Base-by-base conservation (phyloP, 2,329 filamentous ascomycete genomes). In the Uncinocarpus reesii region DNA sequence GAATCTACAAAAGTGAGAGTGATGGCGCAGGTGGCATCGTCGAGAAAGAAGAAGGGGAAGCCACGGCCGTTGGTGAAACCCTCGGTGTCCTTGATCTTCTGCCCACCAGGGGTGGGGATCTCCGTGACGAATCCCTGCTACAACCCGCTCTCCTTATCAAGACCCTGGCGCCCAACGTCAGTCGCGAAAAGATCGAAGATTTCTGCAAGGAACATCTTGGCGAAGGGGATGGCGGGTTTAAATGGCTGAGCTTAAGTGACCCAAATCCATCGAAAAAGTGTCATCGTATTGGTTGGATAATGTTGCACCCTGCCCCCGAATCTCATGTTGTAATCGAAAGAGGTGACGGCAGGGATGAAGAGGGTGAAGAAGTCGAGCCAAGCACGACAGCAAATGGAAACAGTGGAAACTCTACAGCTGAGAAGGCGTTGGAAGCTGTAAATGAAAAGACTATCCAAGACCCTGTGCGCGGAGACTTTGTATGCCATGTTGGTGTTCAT, bases 391-490 rank as follows among this genome's bases (percentile, higher is more conserved):
- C 59, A 1, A 65, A 67, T 44, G 60, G 61, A n/a, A 59, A 59
- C 15, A 55, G 47, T 20, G 60, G 56, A 16, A 45, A 61, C 18
- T 66, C 63, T 28, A 84, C 83, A 1, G 87, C 88, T 0, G 85
- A 95, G 38, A 90, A 85, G 60, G 90, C 90, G 1, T 76, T 95
- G 0, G 87, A 92, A 53, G 86, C 88, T n/a, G 83, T 98, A 58
- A 96, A 98, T 60, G 87, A 89, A 57, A 96, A 98, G 72, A 95
- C 88, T 0, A 94, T 98, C 53, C 87, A 94, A 60, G 92, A 98
- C 61, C 84, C 94, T 56, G 81, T 84, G 41, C 84, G 90, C 44
- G 92, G 92, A 34, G 92, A 98, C 63, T 98, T 98, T 64, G 90
- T 90, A 24, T 95, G 92, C 62, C 92, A 98, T 61, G 92, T 96